A percentile compares a stretch with the other conserved stretches of the same genome.
phyloP scores from a whole-genome alignment of 148 eudicot genomes.

The Persicaria tinctoria region DNA sequence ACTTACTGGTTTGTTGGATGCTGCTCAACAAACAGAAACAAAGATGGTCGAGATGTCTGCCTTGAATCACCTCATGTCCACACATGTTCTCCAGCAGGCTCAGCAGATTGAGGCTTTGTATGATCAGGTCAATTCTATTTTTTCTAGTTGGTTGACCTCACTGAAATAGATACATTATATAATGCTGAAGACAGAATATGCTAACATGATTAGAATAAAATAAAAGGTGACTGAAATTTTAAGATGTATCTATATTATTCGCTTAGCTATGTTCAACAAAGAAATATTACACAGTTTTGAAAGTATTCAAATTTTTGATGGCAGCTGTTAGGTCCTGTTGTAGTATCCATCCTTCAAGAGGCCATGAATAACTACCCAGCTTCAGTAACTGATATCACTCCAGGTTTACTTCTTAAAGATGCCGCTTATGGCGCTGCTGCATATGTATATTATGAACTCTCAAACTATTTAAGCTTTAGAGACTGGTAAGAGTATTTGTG shows the following conservation, averaged over 20 bases:
- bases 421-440: conserved; percentile 99
- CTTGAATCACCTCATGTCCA: conserved; percentile 90
- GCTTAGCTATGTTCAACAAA: neutral
- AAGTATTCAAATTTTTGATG: conserved; percentile 13
- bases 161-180: neutral
- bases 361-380: conserved; percentile 87
- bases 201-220: too few species aligned
- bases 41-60: conserved; percentile 99
- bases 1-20: conserved; percentile 69
- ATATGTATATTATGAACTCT: conserved; percentile 92
- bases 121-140: conserved; percentile 56
- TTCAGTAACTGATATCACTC: conserved; percentile 72
- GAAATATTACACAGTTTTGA: neutral
- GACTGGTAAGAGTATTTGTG: conserved; percentile 56
- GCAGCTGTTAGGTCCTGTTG: conserved; percentile 96
- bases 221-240: neutral
- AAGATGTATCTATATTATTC: neutral
- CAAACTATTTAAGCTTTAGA: conserved; percentile 91
- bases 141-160: neutral
- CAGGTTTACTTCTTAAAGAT: conserved; percentile 88
- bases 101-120: conserved; percentile 86
- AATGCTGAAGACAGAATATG: neutral
- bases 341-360: conserved; percentile 95
- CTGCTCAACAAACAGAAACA: conserved; percentile 85
- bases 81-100: conserved; percentile 89